A percentile compares a stretch with the other conserved stretches of the same genome.
These are phyloP conservation scores for Agrostemma githago DNA, from an alignment of 148 eudicot species.

Conservation along the genomic window DNA sequence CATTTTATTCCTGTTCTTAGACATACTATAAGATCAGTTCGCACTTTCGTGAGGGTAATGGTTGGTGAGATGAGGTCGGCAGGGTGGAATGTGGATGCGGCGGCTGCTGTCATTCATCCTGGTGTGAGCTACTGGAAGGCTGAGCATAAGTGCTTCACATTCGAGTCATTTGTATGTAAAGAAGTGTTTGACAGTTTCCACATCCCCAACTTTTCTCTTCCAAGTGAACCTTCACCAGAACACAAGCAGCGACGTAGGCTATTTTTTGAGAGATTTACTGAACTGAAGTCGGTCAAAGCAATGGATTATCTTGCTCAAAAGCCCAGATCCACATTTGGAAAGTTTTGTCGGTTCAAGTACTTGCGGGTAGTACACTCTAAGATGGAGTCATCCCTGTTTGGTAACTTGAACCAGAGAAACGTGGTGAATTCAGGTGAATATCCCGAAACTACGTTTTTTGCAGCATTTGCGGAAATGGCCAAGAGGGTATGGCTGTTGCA, in stretches of 20 bases:
- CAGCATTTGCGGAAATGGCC: constrained; percentile 62
- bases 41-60: constrained; percentile 58
- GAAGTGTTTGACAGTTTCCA: constrained; percentile 82
- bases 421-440: constrained; percentile 49
- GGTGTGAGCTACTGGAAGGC: constrained; percentile 46
- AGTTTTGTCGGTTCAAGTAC: constrained; percentile 69
- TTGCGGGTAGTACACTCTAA: constrained; percentile 62
- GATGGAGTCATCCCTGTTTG: constrained; percentile 75
- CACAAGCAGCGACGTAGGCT: constrained; percentile 29
- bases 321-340: constrained; percentile 70
- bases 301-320: constrained; percentile 58
- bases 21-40: constrained; percentile 56
- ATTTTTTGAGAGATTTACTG: constrained; percentile 69
- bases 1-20: constrained; percentile 54
- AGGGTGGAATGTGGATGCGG: constrained; percentile 74
- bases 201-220: constrained; percentile 40
- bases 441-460: constrained; percentile 59
- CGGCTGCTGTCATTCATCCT: constrained; percentile 64
- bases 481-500: constrained; percentile 81
- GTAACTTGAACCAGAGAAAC: constrained; percentile 56
- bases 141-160: constrained; percentile 54
- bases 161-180: constrained; percentile 77
- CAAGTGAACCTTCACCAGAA: constrained; percentile 40
- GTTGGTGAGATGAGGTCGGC: constrained; percentile 66
- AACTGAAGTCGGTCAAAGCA: constrained; percentile 51